These are phyloP conservation scores for Colletotrichum tanaceti DNA, from an alignment of 2,329 filamentous ascomycete genomes.

Conservation along the genomic window DNA sequence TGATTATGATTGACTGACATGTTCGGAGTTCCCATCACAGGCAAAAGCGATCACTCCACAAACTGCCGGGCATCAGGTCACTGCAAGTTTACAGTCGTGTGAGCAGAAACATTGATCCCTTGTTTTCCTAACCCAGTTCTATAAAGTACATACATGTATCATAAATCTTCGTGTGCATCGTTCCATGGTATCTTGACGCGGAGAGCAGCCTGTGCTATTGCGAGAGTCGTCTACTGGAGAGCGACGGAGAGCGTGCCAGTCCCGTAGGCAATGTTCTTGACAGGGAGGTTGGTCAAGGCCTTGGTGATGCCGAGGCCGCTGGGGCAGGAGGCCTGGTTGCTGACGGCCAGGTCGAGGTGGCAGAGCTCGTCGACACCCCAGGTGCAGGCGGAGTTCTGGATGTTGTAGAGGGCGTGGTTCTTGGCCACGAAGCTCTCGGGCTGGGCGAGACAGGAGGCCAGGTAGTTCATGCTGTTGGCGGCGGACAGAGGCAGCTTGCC, in stretches of 20 bases:
- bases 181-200: constrained; percentile 21
- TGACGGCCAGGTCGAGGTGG: constrained; percentile 57
- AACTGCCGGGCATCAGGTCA: not conserved
- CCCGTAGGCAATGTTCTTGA: constrained; percentile 65
- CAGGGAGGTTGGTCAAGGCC: constrained; percentile 52
- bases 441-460: constrained; percentile 59
- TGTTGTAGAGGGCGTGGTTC: constrained; percentile 66
- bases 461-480: constrained; percentile 67
- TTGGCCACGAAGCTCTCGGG: constrained; percentile 62
- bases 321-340: constrained; percentile 65
- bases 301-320: constrained; percentile 54
- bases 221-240: constrained; percentile 18
- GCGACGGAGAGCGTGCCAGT: constrained; percentile 53
- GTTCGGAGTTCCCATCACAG: too few species aligned
- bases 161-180: constrained; percentile 33
- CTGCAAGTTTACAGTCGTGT: too few species aligned
- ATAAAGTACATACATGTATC: constrained; percentile 38
- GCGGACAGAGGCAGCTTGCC: constrained; percentile 66
- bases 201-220: constrained; percentile 15
- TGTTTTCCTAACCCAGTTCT: constrained; percentile 9
- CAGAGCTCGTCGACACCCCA: constrained; percentile 65
- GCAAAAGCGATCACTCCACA: too few species aligned
- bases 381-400: constrained; percentile 62
- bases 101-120: not conserved
- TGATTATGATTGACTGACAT: constrained; percentile 15